Conservation (phyloP, 148 eudicot genomes). For the Oxyria digyna region DNA sequence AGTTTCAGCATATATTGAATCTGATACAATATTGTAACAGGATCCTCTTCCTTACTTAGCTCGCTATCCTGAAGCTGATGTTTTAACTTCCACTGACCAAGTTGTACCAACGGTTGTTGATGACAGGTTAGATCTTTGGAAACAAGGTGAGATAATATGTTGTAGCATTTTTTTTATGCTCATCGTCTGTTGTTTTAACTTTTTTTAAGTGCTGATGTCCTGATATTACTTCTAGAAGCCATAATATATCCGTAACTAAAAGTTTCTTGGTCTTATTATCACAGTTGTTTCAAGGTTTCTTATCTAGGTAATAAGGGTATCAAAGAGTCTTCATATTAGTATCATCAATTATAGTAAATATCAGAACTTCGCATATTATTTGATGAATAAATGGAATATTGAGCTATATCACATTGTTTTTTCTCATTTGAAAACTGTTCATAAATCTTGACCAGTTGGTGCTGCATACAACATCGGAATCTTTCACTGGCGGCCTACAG, state of each 20-base stretch:
- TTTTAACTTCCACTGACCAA: slow-evolving; percentile 88
- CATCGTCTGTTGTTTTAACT: not conserved
- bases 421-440: not conserved
- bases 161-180: slow-evolving; percentile 1
- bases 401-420: not conserved
- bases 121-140: slow-evolving; percentile 88
- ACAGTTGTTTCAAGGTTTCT: not conserved
- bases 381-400: not conserved
- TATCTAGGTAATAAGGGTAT: not conserved
- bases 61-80: slow-evolving; percentile 94
- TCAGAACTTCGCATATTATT: not conserved
- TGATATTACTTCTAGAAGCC: not conserved
- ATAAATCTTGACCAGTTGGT: slow-evolving; percentile 38
- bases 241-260: not conserved
- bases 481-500: slow-evolving; percentile 90
- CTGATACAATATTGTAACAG: slow-evolving; percentile 44
- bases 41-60: slow-evolving; percentile 93
- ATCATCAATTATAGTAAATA: not conserved
- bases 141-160: slow-evolving; percentile 40
- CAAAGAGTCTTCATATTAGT: not conserved
- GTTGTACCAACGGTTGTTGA: slow-evolving; percentile 76
- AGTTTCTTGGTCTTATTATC: not conserved
- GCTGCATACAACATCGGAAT: slow-evolving; percentile 88
- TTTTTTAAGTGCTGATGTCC: not conserved
- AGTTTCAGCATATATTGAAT: not conserved